Evolutionary conservation across 805 yeast species (phyloP).

Genomic region (Starmerella gropengiesseri): DNA sequence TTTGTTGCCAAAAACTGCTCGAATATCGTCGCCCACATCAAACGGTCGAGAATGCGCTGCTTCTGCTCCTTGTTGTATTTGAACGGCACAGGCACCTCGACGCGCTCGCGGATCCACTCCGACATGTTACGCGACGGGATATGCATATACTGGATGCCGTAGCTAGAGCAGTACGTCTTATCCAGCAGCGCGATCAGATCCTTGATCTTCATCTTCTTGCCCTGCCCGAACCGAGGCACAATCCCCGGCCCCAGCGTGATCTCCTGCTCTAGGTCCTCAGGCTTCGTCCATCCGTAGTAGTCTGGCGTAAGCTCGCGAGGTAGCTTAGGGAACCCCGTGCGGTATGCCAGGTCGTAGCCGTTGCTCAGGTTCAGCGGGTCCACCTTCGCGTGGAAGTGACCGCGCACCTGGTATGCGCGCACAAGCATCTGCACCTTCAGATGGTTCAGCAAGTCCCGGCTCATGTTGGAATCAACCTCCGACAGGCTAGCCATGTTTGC

Average conservation of each 20-base stretch:
- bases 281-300: constrained; percentile 81
- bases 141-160: constrained; percentile 93
- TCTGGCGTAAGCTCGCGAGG: constrained; percentile 88
- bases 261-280: constrained; percentile 61
- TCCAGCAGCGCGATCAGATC: constrained; percentile 75
- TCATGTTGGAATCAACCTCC: constrained; percentile 37
- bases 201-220: constrained; percentile 53
- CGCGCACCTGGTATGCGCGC: constrained; percentile 97
- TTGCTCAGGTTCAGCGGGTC: constrained; percentile 91
- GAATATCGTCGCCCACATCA: constrained; percentile 92
- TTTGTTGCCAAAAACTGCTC: constrained; percentile 88
- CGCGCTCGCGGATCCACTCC: constrained; percentile 96
- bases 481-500: constrained; percentile 30
- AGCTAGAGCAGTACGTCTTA: constrained; percentile 70
- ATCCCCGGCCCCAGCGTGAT: constrained; percentile 96
- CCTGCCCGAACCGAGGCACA: constrained; percentile 74
- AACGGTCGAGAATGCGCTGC: constrained; percentile 89
- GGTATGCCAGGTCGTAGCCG: constrained; percentile 45
- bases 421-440: constrained; percentile 92
- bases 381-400: constrained; percentile 87
- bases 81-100: constrained; percentile 84
- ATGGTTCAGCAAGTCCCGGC: constrained; percentile 40
- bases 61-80: constrained; percentile 78
- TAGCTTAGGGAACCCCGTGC: constrained; percentile 25
- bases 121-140: constrained; percentile 91